Evolutionary conservation across 768 basidiomycete genomes (phyloP).

Genomic region (Podaxis carcinomalis): DNA sequence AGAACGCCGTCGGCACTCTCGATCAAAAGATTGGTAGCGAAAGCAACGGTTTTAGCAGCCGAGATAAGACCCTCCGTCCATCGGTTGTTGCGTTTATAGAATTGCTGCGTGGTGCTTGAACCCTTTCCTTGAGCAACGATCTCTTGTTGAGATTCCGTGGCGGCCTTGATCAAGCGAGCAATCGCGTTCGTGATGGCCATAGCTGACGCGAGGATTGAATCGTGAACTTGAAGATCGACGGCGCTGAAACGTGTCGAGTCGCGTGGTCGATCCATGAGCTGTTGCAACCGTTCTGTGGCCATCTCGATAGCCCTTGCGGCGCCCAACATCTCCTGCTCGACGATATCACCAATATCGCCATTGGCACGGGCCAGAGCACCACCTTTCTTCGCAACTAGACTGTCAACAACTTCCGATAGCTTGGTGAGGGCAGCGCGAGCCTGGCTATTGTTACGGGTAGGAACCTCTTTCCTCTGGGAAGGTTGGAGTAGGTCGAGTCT

Average conservation of each 20-base stretch:
- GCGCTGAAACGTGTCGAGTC: slow-evolving; percentile 86
- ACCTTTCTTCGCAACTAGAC: slow-evolving; percentile 78
- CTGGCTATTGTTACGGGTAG: slow-evolving; percentile 87
- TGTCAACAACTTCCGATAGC: slow-evolving; percentile 85
- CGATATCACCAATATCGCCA: slow-evolving; percentile 93
- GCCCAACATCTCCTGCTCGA: slow-evolving; percentile 93
- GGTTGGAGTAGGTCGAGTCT: slow-evolving; percentile 80
- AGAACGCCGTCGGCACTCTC: slow-evolving; percentile 97
- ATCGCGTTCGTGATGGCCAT: slow-evolving; percentile 96
- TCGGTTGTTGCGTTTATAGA: slow-evolving; percentile 99
- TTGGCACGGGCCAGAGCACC: slow-evolving; percentile 70
- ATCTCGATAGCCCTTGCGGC: slow-evolving; percentile 92
- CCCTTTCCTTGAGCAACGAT: slow-evolving; percentile 96
- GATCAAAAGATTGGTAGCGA: slow-evolving; percentile 92
- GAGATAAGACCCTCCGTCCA: slow-evolving; percentile 99
- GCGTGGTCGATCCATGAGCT: slow-evolving; percentile 87
- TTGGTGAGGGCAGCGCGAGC: slow-evolving; percentile 76
- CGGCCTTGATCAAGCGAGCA: slow-evolving; percentile 89
- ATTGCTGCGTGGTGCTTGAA: slow-evolving; percentile 88
- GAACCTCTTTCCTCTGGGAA: slow-evolving; percentile 75
- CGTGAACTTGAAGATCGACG: slow-evolving; percentile 94
- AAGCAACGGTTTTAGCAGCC: slow-evolving; percentile 96
- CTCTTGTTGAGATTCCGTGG: slow-evolving; percentile 97
- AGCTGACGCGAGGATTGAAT: slow-evolving; percentile 91
- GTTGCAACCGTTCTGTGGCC: slow-evolving; percentile 86